phyloP scores from a whole-genome alignment of 352 stramenopile genomes.

The Globisporangium cystogenes region DNA sequence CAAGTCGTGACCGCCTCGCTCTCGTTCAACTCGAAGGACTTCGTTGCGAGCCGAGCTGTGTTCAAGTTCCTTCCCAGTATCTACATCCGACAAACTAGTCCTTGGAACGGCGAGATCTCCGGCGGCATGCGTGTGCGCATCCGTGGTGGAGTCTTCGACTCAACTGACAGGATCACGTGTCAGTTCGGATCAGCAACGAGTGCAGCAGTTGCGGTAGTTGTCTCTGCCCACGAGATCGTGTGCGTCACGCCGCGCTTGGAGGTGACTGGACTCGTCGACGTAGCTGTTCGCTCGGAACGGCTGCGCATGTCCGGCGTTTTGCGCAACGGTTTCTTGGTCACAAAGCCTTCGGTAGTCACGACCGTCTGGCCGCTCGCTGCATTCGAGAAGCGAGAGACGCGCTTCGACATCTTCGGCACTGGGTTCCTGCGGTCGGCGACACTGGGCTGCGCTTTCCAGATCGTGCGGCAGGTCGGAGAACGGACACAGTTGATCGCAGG shows the following conservation, averaged over 20 bases:
- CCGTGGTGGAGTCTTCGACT: conserved; percentile 38
- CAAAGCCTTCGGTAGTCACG: conserved; percentile 28
- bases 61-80: conserved; percentile 39
- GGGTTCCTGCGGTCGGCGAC: conserved; percentile 44
- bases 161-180: conserved; percentile 37
- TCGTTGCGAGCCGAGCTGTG: conserved; percentile 15
- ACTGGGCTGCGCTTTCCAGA: conserved; percentile 38
- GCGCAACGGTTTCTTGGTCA: conserved; percentile 34
- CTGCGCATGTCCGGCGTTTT: conserved; percentile 21
- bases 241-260: conserved; percentile 31
- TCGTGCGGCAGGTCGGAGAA: neutral
- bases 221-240: conserved; percentile 34
- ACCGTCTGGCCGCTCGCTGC: conserved; percentile 30
- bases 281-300: conserved; percentile 21
- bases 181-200: conserved; percentile 28
- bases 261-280: conserved; percentile 16
- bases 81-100: conserved; percentile 25
- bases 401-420: conserved; percentile 56
- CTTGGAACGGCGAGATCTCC: conserved; percentile 35
- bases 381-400: conserved; percentile 33
- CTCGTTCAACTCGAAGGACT: conserved; percentile 69
- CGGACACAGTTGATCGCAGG: neutral
- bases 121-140: conserved; percentile 68
- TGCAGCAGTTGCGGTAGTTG: conserved; percentile 17
- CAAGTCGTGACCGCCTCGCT: conserved; percentile 27